Conservation (phyloP, 768 basidiomycete species). For the Naganishia friedmannii region DNA sequence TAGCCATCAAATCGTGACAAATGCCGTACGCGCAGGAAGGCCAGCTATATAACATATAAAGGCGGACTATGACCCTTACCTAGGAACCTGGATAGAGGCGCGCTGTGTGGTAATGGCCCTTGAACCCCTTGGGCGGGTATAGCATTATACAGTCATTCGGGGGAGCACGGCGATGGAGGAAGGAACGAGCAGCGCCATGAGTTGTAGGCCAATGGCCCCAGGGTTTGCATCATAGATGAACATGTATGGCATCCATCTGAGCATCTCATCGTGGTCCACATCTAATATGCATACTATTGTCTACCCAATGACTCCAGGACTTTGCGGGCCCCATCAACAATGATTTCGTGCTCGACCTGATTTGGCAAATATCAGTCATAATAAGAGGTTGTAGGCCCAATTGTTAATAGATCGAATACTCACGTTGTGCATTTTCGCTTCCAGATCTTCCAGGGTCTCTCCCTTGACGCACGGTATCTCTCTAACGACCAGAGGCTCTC, state of each 20-base stretch:
- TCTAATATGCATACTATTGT: background rate
- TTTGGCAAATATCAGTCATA: background rate
- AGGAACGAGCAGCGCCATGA: background rate
- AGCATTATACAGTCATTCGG: too few relatives aligned
- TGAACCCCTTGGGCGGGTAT: too few relatives aligned
- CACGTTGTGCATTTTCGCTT: conserved; percentile 68
- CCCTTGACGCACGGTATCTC: conserved; percentile 71
- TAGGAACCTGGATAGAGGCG: too few relatives aligned
- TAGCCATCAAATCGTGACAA: too few relatives aligned
- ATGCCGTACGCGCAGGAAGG: too few relatives aligned
- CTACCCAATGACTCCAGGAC: conserved; percentile 58
- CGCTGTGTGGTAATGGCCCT: too few relatives aligned
- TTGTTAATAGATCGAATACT: conserved; percentile 21
- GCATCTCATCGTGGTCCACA: too few relatives aligned
- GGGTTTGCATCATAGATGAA: background rate
- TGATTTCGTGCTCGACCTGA: conserved; percentile 78
- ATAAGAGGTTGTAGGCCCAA: background rate
- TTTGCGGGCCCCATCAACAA: conserved; percentile 77
- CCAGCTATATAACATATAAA: too few relatives aligned
- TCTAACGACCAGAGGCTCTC: conserved; percentile 77
- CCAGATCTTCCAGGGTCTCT: conserved; percentile 70
- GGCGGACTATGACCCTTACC: too few relatives aligned
- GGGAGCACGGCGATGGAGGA: too few relatives aligned
- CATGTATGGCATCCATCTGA: background rate
- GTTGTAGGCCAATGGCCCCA: background rate